phyloP scores from a whole-genome alignment of 371 early-diverging fungal species.

The Ordospora colligata region DNA sequence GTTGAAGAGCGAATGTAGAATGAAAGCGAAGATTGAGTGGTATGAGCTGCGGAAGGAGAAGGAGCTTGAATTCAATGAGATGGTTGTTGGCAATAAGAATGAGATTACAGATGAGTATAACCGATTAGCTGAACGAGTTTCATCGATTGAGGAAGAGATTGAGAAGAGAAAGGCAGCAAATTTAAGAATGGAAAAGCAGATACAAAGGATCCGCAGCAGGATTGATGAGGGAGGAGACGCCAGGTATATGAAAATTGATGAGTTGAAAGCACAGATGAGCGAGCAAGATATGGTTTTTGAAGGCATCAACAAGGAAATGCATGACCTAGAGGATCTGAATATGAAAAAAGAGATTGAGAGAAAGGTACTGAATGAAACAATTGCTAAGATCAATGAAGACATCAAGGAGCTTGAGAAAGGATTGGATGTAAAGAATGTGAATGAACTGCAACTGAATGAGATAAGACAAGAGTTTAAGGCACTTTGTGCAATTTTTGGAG shows the following conservation, averaged over 20 bases:
- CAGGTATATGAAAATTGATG: neutral
- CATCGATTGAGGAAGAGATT: neutral
- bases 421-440: neutral
- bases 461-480: neutral
- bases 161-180: neutral
- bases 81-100: constrained; percentile 20
- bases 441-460: constrained; percentile 11
- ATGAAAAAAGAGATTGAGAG: neutral
- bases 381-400: neutral
- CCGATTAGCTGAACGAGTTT: neutral
- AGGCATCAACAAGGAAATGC: neutral
- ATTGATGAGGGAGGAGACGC: neutral
- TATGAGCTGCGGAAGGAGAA: constrained; percentile 44
- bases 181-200: neutral
- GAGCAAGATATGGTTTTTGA: neutral
- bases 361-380: neutral
- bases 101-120: constrained; percentile 11
- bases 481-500: neutral
- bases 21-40: constrained; percentile 49
- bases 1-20: constrained; percentile 45
- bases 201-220: neutral
- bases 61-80: constrained; percentile 50
- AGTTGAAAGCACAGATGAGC: neutral
- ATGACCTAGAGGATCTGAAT: neutral
- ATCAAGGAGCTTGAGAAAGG: neutral